Evolutionary conservation across 2,329 filamentous ascomycete species (phyloP).

Genomic region (Sporothrix curviconia): DNA sequence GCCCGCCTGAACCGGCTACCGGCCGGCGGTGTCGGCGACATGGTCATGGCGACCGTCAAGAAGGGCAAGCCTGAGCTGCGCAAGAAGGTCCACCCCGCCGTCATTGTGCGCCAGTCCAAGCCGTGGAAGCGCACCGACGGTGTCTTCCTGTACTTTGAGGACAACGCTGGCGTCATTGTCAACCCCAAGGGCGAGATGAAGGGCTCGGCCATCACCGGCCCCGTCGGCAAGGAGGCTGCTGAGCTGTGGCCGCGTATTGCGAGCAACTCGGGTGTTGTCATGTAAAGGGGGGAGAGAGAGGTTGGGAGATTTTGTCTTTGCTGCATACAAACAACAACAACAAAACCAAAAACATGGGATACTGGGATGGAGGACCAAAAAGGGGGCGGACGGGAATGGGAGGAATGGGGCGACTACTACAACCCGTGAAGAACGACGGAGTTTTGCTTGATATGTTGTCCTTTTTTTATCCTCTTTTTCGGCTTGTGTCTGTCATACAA

Average conservation of each 20-base stretch:
- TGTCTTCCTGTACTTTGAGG: slow-evolving; percentile 99
- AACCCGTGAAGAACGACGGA: neutral
- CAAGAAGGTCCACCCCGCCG: slow-evolving; percentile 99
- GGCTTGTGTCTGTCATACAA: neutral
- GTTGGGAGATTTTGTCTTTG: slow-evolving; percentile 19
- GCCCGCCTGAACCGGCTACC: slow-evolving; percentile 95
- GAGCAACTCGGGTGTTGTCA: slow-evolving; percentile 99
- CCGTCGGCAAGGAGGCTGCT: slow-evolving; percentile 98
- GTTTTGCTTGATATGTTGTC: neutral
- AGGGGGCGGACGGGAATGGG: no score
- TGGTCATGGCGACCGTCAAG: slow-evolving; percentile 99
- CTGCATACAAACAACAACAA: slow-evolving; percentile 2
- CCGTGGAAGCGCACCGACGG: slow-evolving; percentile 98
- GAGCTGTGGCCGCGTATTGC: slow-evolving; percentile 99
- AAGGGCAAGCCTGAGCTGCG: slow-evolving; percentile 99
- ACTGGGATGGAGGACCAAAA: neutral
- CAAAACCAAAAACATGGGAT: neutral
- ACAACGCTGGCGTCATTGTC: slow-evolving; percentile 99
- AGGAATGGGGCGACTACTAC: no score
- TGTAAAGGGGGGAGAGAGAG: no score
- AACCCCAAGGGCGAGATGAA: slow-evolving; percentile 99
- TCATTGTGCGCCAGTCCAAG: slow-evolving; percentile 73
- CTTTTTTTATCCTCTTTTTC: neutral
- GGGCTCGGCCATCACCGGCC: slow-evolving; percentile 97
- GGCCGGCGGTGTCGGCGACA: slow-evolving; percentile 96